Evolutionary conservation across 129 eudicot genomes (phyloP).

Genomic region (Artemisia annua): DNA sequence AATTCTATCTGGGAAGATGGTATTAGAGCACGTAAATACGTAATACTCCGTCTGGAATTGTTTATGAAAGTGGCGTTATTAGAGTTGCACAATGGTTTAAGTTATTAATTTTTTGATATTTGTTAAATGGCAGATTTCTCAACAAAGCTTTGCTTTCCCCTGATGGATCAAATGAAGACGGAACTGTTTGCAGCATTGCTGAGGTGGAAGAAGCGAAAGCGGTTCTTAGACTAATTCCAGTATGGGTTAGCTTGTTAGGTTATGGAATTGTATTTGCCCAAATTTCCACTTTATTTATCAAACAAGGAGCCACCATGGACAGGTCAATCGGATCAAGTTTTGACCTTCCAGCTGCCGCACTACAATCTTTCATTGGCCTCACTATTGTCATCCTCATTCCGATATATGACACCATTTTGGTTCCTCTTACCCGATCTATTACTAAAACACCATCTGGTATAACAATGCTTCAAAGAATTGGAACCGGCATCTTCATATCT

Average conservation of each 20-base stretch:
- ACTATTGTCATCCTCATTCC: conserved; percentile 48
- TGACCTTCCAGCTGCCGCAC: conserved; percentile 62
- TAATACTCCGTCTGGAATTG: too few species aligned
- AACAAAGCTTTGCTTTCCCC: conserved; percentile 39
- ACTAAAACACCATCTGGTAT: conserved; percentile 54
- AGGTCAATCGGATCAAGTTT: conserved; percentile 43
- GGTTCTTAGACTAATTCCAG: conserved; percentile 46
- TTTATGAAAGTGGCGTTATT: too few species aligned
- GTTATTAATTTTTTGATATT: neutral
- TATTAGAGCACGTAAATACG: too few species aligned
- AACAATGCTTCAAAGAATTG: conserved; percentile 60
- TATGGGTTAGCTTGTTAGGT: conserved; percentile 53
- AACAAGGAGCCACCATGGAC: conserved; percentile 74
- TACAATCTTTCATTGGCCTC: conserved; percentile 40
- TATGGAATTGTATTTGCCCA: conserved; percentile 53
- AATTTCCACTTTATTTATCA: conserved; percentile 54
- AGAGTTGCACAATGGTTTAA: too few species aligned
- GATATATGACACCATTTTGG: conserved; percentile 56
- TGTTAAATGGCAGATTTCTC: conserved; percentile 40
- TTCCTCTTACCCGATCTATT: conserved; percentile 46
- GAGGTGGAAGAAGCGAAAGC: conserved; percentile 59
- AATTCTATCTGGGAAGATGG: neutral
- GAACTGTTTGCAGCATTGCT: conserved; percentile 21
- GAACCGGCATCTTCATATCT: conserved; percentile 40
- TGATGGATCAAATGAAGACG: conserved; percentile 28